Percentiles rank a stretch among this genome's conserved stretches.
Conservation (phyloP, 129 eudicot genomes). For the Centella asiatica region DNA sequence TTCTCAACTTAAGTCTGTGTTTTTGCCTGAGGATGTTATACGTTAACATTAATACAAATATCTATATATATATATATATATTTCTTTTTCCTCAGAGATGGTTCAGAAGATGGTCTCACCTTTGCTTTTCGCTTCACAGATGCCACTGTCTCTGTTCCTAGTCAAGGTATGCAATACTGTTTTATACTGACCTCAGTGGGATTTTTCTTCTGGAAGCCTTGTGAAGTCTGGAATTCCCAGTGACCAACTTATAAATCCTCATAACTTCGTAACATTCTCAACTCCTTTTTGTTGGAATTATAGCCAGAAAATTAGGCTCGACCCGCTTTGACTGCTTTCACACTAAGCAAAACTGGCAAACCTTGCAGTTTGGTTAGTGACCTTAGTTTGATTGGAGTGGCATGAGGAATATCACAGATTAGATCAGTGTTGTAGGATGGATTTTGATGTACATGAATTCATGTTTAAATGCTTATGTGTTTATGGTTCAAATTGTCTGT, state of each 20-base stretch:
- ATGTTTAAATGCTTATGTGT: too few species aligned
- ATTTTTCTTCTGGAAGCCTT: too few species aligned
- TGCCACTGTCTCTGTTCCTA: conserved; percentile 57
- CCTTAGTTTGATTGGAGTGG: not conserved
- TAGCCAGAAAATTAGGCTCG: not conserved
- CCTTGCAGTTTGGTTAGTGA: not conserved
- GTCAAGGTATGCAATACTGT: conserved; percentile 44
- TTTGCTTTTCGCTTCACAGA: conserved; percentile 95
- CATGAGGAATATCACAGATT: not conserved
- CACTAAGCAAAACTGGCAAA: not conserved
- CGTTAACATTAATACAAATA: not conserved
- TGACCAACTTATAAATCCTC: too few species aligned
- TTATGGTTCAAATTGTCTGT: too few species aligned
- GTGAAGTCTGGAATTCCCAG: too few species aligned
- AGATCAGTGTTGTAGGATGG: too few species aligned
- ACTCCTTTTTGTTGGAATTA: not conserved
- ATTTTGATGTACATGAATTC: too few species aligned
- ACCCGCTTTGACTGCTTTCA: not conserved
- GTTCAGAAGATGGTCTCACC: conserved; percentile 89
- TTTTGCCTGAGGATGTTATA: not conserved
- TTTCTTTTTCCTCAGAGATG: conserved; percentile 48
- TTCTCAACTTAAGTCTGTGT: too few species aligned
- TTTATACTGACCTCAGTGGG: not conserved
- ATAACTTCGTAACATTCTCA: too few species aligned
- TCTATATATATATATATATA: not conserved